Evolutionary conservation across 345 rosid species (phyloP).

Genomic region (Linum usitatissimum): DNA sequence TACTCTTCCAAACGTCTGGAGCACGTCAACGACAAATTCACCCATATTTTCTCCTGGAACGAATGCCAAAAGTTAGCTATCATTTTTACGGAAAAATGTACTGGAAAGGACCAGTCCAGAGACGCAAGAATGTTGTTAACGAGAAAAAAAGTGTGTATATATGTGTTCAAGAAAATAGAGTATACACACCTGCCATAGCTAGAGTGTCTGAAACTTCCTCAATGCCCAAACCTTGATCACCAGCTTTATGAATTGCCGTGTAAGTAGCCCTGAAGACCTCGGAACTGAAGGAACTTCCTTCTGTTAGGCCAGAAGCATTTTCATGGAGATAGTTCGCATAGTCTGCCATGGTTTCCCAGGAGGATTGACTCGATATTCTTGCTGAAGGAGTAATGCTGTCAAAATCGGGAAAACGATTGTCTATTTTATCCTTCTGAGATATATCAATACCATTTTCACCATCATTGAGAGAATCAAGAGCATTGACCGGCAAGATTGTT

Average conservation of each 20-base stretch:
- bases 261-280: constrained; percentile 42
- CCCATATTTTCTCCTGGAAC: constrained; percentile 37
- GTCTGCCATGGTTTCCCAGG: constrained; percentile 72
- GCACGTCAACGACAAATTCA: constrained; percentile 50
- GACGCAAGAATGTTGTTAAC: neutral
- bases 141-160: neutral
- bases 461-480: constrained; percentile 45
- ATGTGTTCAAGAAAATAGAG: neutral
- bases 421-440: constrained; percentile 23
- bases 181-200: constrained; percentile 29
- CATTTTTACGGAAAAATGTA: neutral
- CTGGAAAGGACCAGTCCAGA: neutral
- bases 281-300: constrained; percentile 28
- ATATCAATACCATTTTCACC: constrained; percentile 22
- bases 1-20: constrained; percentile 70
- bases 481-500: constrained; percentile 27
- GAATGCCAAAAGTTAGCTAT: constrained; percentile 11
- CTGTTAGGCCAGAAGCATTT: constrained; percentile 23
- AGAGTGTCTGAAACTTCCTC: constrained; percentile 43
- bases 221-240: constrained; percentile 82
- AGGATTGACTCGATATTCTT: constrained; percentile 30
- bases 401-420: constrained; percentile 4
- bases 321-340: constrained; percentile 38
- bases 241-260: constrained; percentile 66
- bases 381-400: constrained; percentile 24